phyloP scores from a whole-genome alignment of 1,284 basidiomycete genomes.

The Moesziomyces aphidis region DNA sequence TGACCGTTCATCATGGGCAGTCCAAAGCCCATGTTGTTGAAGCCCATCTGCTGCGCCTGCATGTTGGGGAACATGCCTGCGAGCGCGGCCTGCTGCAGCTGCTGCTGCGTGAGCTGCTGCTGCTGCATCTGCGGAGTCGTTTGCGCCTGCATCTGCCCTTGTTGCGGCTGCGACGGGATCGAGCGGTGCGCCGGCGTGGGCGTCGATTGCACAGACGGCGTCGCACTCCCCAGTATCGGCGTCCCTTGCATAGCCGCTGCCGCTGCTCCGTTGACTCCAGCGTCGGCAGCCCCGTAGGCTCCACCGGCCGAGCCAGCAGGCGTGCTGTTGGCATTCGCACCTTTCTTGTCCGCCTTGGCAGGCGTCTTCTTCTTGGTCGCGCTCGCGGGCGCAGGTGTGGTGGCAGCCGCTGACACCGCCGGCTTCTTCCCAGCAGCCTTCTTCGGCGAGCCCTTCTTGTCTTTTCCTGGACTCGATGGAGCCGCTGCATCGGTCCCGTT shows the following conservation, averaged over 20 bases:
- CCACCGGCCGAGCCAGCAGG: neutral
- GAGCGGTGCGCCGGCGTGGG: constrained; percentile 43
- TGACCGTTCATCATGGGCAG: constrained; percentile 40
- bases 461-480: constrained; percentile 37
- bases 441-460: constrained; percentile 41
- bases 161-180: constrained; percentile 35
- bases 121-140: constrained; percentile 9
- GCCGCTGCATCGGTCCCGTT: constrained; percentile 27
- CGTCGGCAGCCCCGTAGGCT: constrained; percentile 1
- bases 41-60: constrained; percentile 20
- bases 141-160: constrained; percentile 9
- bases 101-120: constrained; percentile 25
- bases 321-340: neutral
- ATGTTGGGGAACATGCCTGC: constrained; percentile 22
- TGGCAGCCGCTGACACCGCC: constrained; percentile 8
- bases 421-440: constrained; percentile 49
- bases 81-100: constrained; percentile 26
- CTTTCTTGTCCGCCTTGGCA: constrained; percentile 41
- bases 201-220: constrained; percentile 39
- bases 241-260: constrained; percentile 22
- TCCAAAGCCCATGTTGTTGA: constrained; percentile 11
- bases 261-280: neutral
- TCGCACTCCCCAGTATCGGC: constrained; percentile 40
- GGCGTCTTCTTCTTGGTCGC: constrained; percentile 45
- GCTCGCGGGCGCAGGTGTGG: constrained; percentile 16